Evolutionary conservation across 441 rosid species (phyloP), one percentile per base, ranked within the genome.

Genomic region (Capsella rubella): DNA sequence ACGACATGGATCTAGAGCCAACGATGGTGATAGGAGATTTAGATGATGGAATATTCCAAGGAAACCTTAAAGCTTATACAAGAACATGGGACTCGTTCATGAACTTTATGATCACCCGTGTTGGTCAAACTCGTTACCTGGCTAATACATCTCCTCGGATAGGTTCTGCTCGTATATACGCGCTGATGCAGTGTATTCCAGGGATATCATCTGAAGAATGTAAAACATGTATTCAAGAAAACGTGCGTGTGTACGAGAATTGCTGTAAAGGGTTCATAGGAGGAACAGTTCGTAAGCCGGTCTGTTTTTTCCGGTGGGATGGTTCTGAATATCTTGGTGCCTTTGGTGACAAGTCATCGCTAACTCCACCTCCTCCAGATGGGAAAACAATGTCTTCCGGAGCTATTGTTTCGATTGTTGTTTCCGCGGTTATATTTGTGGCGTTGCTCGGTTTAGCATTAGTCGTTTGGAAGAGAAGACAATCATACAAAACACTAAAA

Each of bases 251-350:
- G 21, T 79, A 34, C 56, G 43, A 59, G 32, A 29, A 9, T 0
- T 74, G 79, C 12, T 79, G 79, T n/a, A 11, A 6, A 14, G 74
- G 73, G 12, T 21, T 6, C 8, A 8, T 32, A 14, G 76, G 72
- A 21, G 77, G 79, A 5, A 7, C 4, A 5, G 8, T 79, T 10
- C 28, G 32, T 12, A 64, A 46, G 47, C 79, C 82, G 2, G 67
- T 47, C 27, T 79, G 82, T 47, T 64, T 75, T 18, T 70, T 70
- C 6, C 51, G 82, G 28, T 79, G 79, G 76, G 82, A 79, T 2
- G 18, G 25, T 43, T 71, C 28, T 75, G 1, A 3, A 5, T 77
- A 28, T 58, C 68, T 25, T 13, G 61, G 61, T 70, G 76, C 77
- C 58, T 77, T 72, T 61, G 64, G 27, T 59, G 14, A 6, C 63